Evolutionary conservation across 495 filamentous ascomycete species (phyloP), one percentile per base, ranked within the genome.

Genomic region (Aspergillus diversus): DNA sequence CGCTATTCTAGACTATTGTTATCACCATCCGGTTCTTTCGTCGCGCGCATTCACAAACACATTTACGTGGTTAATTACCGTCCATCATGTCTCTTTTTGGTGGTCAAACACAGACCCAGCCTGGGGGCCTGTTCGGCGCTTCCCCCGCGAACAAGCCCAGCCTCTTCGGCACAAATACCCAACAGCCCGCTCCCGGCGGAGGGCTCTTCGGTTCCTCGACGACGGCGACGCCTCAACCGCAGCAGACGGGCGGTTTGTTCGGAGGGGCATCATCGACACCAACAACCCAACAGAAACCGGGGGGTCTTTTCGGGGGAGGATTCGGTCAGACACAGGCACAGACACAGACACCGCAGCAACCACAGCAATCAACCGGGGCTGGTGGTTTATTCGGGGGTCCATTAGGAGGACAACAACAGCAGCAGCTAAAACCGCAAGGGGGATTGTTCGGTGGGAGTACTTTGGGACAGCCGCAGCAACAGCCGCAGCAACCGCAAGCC

Each of bases 31-130:
- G 21, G 21, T 27, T 27, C 21, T 2, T 2, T 27, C 21, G 21
- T 27, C 21, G 21, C 21, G 21, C 21, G 21, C 21, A 27, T 27
- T 27, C 21, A 27, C 21, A 27, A 2, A 27, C 21, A 27, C 21
- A 27, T 27, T 27, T 27, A 27, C 21, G 21, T 27, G 21, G 21
- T 27, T 27, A 27, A 27, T 27, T 27, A 27, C 21, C 47, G 6
- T n/a, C 33, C 34, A 67, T 58, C 33, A 77, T 73, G 64, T 79
- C 78, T 34, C 70, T 80, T n/a, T 81, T 83, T 59, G 75, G 77
- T 39, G 56, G 59, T 35, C 61, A 61, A 33, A 21, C 50, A 5
- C 53, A 57, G 48, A 42, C 55, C 63, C 69, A 65, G 47, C 60
- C 46, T 60, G 52, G 53, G 33, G 58, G 63, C 13, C 27, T 65